Evolutionary conservation across 2,329 filamentous ascomycete species (phyloP).

Genomic region (Aureobasidium sp.): DNA sequence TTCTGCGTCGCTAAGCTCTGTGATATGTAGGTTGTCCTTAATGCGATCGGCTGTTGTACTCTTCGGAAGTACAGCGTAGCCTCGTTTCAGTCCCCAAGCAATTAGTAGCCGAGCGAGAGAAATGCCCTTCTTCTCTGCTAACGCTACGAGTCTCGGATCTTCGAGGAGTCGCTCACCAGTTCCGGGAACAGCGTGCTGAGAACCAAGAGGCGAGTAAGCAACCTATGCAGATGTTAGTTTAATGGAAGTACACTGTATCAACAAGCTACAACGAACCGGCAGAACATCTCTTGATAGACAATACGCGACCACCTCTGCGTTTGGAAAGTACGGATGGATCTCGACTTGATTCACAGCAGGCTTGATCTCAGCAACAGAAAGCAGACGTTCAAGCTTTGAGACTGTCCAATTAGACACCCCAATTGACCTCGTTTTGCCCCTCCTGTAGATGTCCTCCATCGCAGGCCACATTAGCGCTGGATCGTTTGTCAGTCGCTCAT

Average conservation of each 20-base stretch:
- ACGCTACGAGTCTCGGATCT: slow-evolving; percentile 50
- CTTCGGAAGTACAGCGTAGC: slow-evolving; percentile 62
- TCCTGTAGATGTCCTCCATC: slow-evolving; percentile 50
- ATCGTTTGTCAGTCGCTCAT: slow-evolving; percentile 58
- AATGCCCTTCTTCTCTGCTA: slow-evolving; percentile 50
- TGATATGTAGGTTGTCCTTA: slow-evolving; percentile 58
- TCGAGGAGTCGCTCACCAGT: slow-evolving; percentile 58
- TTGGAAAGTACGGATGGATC: slow-evolving; percentile 53
- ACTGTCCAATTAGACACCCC: slow-evolving; percentile 48
- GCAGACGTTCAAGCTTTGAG: slow-evolving; percentile 34
- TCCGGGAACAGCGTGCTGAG: slow-evolving; percentile 59
- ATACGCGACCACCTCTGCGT: slow-evolving; percentile 50
- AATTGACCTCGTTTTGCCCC: slow-evolving; percentile 46
- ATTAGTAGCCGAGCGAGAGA: slow-evolving; percentile 54
- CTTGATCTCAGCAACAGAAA: slow-evolving; percentile 35
- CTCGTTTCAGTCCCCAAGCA: slow-evolving; percentile 57
- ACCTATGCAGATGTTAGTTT: slow-evolving; percentile 15
- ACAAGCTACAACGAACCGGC: slow-evolving; percentile 25
- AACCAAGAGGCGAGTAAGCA: slow-evolving; percentile 53
- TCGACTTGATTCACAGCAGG: slow-evolving; percentile 41
- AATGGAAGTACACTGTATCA: no score
- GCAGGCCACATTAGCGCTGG: slow-evolving; percentile 54
- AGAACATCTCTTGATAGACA: slow-evolving; percentile 50
- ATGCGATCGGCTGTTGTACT: slow-evolving; percentile 59
- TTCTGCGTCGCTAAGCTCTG: slow-evolving; percentile 46